Conservation (phyloP, 2,329 filamentous ascomycete species). For the Teratosphaeria destructans region DNA sequence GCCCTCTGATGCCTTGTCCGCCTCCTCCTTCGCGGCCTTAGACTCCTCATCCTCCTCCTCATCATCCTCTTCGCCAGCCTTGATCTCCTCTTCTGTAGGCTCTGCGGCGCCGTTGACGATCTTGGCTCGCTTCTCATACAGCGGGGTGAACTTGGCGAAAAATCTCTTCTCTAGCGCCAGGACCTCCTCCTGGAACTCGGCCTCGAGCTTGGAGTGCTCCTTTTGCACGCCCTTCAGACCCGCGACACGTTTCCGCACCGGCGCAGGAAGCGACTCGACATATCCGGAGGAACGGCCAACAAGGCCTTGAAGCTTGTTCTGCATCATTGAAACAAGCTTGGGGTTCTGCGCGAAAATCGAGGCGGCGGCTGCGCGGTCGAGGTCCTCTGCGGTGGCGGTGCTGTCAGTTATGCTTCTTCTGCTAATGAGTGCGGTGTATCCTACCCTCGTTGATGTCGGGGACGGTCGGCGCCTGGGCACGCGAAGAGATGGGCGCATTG, state of each 20-base stretch:
- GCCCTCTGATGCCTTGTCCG: slow-evolving; percentile 45
- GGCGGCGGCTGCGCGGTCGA: slow-evolving; percentile 76
- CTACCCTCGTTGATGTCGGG: slow-evolving; percentile 95
- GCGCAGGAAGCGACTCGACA: slow-evolving; percentile 84
- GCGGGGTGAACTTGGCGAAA: slow-evolving; percentile 94
- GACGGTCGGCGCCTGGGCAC: slow-evolving; percentile 89
- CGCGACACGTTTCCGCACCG: slow-evolving; percentile 84
- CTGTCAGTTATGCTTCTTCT: not conserved
- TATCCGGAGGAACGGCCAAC: slow-evolving; percentile 95
- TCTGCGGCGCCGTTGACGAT: slow-evolving; percentile 84
- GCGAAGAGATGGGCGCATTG: slow-evolving; percentile 94
- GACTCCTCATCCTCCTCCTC: slow-evolving; percentile 45
- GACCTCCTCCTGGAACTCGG: slow-evolving; percentile 96
- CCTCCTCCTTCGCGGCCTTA: slow-evolving; percentile 50
- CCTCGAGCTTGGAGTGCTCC: slow-evolving; percentile 96
- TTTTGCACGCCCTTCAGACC: slow-evolving; percentile 97
- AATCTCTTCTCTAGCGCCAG: slow-evolving; percentile 99
- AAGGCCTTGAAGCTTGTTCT: slow-evolving; percentile 86
- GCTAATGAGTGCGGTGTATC: slow-evolving; percentile 21
- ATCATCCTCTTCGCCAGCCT: slow-evolving; percentile 71
- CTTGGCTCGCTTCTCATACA: slow-evolving; percentile 87
- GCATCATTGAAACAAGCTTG: slow-evolving; percentile 90
- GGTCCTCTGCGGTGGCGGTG: slow-evolving; percentile 58
- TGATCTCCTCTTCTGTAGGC: slow-evolving; percentile 77
- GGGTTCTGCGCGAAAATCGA: slow-evolving; percentile 95